Base-by-base conservation (phyloP, 2,329 filamentous ascomycete species). In the Fusarium proliferatum region DNA sequence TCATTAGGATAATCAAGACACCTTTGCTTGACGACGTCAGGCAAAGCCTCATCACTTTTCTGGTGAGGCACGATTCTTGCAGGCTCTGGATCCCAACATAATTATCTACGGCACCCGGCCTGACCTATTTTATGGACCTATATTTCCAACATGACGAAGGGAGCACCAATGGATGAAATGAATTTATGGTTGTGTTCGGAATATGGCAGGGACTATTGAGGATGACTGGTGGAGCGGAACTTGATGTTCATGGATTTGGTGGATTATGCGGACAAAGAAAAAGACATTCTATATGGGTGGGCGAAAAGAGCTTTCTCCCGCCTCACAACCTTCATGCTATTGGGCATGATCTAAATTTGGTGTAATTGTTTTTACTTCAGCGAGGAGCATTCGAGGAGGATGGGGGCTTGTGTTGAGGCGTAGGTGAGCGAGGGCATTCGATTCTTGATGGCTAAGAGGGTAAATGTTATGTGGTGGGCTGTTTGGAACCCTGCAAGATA, bases 331-430 rank as follows among this genome's bases (percentile, higher is more conserved):
- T 64, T 48, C 26, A 51, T 64, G 71, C 38, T 55, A 53, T 71
- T 49, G 52, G 41, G 70, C 38, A 56, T 61, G 38, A 41, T 61
- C 56, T 70, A 53, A 30, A 62, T 69, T 73, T 69, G 52, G 55
- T 48, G 59, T 59, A 72, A 45, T 59, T 69, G 59, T 58, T 72
- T 71, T 59, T 62, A 48, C 69, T 62, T 66, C 43, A 74, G 71
- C 71, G 71, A 72, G 71, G 71, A 73, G 71, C 71, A 72, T 72
- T 71, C 60, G 51, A 71, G 41, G 30, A 72, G 59, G 62, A 72
- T 52, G 61, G 58, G 41, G 42, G 49, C 57, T 60, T 60, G 48
- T 55, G 65, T 66, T 43, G 49, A 60, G 61, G 48, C 67, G 57
- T 38, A 62, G 58, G 51, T 39, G 62, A 60, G 33, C 43, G 26